Evolutionary conservation across 1,139 yeast species (phyloP).

Genomic region (Saccharomyces hybrid): DNA sequence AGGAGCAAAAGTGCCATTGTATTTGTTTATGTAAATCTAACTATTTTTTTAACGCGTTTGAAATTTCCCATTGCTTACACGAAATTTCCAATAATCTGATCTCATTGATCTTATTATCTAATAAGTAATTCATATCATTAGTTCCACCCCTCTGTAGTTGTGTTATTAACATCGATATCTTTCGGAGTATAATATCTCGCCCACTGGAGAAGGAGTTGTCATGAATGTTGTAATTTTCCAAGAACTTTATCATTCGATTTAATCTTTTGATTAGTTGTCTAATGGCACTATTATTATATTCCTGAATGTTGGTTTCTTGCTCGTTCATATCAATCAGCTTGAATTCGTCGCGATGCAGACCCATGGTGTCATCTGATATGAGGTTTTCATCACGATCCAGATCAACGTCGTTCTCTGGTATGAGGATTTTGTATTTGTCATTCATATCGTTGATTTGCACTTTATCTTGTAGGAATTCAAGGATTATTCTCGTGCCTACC

Average conservation of each 20-base stretch:
- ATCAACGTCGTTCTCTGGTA: neutral
- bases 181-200: conserved; percentile 16
- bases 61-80: conserved; percentile 28
- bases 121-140: conserved; percentile 21
- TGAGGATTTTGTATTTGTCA: neutral
- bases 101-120: conserved; percentile 24
- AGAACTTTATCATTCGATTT: conserved; percentile 18
- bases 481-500: neutral
- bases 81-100: conserved; percentile 17
- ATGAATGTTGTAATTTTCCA: conserved; percentile 8
- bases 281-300: conserved; percentile 10
- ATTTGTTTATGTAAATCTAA: neutral
- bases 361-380: neutral
- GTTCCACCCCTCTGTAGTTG: conserved; percentile 17
- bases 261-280: conserved; percentile 14
- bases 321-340: neutral
- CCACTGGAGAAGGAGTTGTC: neutral
- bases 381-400: too few relatives aligned
- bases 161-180: conserved; percentile 17
- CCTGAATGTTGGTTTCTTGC: neutral
- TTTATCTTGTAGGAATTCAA: neutral
- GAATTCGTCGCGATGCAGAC: neutral
- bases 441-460: neutral
- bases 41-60: conserved; percentile 3
- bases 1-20: neutral